Base-by-base conservation (phyloP, 371 early-diverging fungal species). In the Mucor mucedo region DNA sequence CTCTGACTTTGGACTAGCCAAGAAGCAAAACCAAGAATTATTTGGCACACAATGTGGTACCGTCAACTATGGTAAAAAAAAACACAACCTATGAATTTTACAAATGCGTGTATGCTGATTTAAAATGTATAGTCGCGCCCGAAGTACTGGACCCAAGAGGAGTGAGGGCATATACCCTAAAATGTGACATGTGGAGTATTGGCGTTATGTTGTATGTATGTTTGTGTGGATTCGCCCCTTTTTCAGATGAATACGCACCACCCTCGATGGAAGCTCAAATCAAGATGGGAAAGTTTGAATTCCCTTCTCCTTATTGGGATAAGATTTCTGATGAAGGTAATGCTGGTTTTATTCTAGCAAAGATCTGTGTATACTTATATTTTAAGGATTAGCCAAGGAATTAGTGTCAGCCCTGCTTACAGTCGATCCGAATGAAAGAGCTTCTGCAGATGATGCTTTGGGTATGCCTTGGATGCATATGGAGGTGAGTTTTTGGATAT, bases 171-270 rank as follows among this genome's bases (percentile, higher is more conserved):
- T 96, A 98, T 73, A 90, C 90, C 39, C 87, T 87, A 33, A 88
- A 90, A 61, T 95, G 98, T 21, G 99, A 99, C 68, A 82, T 98
- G 76, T 99, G 99, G 99, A 95, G 98, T 52, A 77, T 98, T 14
- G 99, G 99, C 13, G 99, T 99, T 0, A 97, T 99, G 62, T 85
- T 99, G 27, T 99, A 98, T 76, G 95, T 99, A 58, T 92, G 98
- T 72, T 77, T 98, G 2, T 95, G 93, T 76, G 99, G 98, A 2
- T 93, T 87, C 69, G 96, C 98, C 3, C 99, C 99, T 14, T 99
- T 98, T 70, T 82, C 82, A 52, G 85, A 70, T n/a, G 69, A 66
- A 13, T 35, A 52, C 2, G 66, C 33, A 0, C 68, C 69, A 2
- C 62, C 65, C 7, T 57, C 69, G 0, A 72, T 76, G 75, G 66